These are phyloP conservation scores for Bothriochloa decipiens DNA, from an alignment of 176 grass and related monocot genomes.

Conservation along the genomic window DNA sequence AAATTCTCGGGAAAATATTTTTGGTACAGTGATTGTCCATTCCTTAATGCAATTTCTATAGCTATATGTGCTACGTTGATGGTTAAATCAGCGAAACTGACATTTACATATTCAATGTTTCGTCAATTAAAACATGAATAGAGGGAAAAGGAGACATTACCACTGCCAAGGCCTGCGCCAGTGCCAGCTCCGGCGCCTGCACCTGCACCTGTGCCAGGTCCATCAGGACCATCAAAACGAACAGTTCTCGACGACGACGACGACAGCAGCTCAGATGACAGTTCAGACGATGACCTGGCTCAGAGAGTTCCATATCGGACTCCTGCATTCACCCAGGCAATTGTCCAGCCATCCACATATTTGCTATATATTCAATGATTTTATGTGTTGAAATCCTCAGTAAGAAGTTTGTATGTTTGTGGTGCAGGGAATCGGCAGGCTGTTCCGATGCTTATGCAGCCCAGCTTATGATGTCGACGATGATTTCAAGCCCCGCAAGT, in stretches of 20 bases:
- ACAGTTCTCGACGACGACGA: conserved; percentile 70
- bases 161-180: too few species aligned
- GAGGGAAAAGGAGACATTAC: conserved; percentile 80
- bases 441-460: conserved; percentile 97
- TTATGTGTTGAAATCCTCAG: conserved; percentile 15
- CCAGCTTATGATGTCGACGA: conserved; percentile 97
- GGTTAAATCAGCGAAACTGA: not conserved
- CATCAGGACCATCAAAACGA: conserved; percentile 55
- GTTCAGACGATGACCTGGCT: conserved; percentile 76
- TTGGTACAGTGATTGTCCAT: conserved; percentile 49
- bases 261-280: conserved; percentile 75
- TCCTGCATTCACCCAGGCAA: conserved; percentile 93
- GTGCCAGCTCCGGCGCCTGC: not conserved
- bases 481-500: conserved; percentile 75
- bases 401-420: not conserved
- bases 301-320: conserved; percentile 65
- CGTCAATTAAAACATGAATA: conserved; percentile 37
- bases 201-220: not conserved
- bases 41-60: not conserved
- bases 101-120: conserved; percentile 11
- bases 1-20: conserved; percentile 93
- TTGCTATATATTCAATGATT: not conserved
- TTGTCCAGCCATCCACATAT: not conserved
- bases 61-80: not conserved
- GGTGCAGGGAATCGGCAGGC: conserved; percentile 88